phyloP scores from a whole-genome alignment of 768 basidiomycete species.

The Amanita rubescens region DNA sequence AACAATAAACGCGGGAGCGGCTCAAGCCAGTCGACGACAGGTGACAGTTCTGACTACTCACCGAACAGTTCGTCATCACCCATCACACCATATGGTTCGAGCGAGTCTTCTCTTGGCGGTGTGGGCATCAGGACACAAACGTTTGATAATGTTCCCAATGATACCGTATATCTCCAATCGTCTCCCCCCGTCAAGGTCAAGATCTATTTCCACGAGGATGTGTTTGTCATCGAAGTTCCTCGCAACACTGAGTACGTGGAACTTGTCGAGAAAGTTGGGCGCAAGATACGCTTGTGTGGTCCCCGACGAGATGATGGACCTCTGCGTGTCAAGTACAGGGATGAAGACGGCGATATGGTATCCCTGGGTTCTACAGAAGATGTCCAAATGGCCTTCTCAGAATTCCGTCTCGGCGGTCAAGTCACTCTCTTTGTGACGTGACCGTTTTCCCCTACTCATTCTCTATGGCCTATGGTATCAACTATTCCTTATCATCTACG shows the following conservation, averaged over 20 bases:
- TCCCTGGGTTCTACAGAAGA: constrained; percentile 87
- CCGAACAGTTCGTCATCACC: constrained; percentile 83
- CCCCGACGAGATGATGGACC: constrained; percentile 75
- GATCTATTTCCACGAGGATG: constrained; percentile 91
- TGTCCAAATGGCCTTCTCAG: constrained; percentile 90
- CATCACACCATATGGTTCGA: constrained; percentile 85
- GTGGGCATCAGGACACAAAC: constrained; percentile 46
- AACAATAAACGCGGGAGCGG: constrained; percentile 80
- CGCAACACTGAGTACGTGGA: constrained; percentile 72
- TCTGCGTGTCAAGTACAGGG: constrained; percentile 79
- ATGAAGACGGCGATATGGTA: constrained; percentile 90
- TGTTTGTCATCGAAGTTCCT: constrained; percentile 90
- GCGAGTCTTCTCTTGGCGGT: constrained; percentile 68
- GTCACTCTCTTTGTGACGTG: constrained; percentile 77
- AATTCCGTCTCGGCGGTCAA: constrained; percentile 70
- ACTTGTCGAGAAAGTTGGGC: constrained; percentile 82
- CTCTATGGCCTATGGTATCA: constrained; percentile 4
- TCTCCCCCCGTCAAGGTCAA: constrained; percentile 74
- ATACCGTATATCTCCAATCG: constrained; percentile 12
- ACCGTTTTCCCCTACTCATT: constrained; percentile 15
- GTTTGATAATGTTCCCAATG: constrained; percentile 31
- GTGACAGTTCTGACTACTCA: constrained; percentile 76
- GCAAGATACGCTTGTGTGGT: constrained; percentile 90
- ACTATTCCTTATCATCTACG: constrained; percentile 1
- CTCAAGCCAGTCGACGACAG: constrained; percentile 73